Conservation (phyloP, 2,329 filamentous ascomycete genomes). For the Rhynchosporium graminicola region DNA sequence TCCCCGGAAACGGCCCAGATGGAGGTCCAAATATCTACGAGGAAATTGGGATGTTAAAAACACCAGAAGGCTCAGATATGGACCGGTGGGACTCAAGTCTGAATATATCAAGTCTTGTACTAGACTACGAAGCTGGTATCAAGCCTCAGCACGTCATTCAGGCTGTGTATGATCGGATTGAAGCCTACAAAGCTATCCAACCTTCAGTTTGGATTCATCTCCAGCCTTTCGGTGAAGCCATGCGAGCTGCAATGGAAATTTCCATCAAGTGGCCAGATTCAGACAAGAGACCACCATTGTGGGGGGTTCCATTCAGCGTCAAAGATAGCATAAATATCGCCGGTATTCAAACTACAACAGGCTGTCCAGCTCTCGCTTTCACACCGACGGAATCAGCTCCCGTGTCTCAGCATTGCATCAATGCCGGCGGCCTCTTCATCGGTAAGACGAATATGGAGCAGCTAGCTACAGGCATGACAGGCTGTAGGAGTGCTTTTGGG, state of each 20-base stretch:
- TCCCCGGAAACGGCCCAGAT: conserved; percentile 20
- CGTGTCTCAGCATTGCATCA: conserved; percentile 49
- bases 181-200: conserved; percentile 46
- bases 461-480: conserved; percentile 54
- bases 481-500: conserved; percentile 54
- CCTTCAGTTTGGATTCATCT: conserved; percentile 55
- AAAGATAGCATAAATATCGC: conserved; percentile 53
- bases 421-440: conserved; percentile 56
- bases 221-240: conserved; percentile 43
- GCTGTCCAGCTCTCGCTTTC: conserved; percentile 49
- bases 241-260: conserved; percentile 46
- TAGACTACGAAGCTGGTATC: conserved; percentile 36
- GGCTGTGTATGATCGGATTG: conserved; percentile 38
- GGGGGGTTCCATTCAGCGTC: conserved; percentile 52
- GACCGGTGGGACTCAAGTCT: conserved; percentile 36
- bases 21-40: conserved; percentile 28
- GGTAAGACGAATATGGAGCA: conserved; percentile 59
- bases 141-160: conserved; percentile 34
- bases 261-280: conserved; percentile 43
- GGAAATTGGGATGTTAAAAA: conserved; percentile 36
- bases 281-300: conserved; percentile 49
- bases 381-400: conserved; percentile 47
- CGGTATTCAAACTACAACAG: conserved; percentile 49
- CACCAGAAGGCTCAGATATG: conserved; percentile 22
- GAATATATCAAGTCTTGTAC: conserved; percentile 31